Evolutionary conservation across 352 stramenopile species (phyloP).

Genomic region (Pythium oligandrum): DNA sequence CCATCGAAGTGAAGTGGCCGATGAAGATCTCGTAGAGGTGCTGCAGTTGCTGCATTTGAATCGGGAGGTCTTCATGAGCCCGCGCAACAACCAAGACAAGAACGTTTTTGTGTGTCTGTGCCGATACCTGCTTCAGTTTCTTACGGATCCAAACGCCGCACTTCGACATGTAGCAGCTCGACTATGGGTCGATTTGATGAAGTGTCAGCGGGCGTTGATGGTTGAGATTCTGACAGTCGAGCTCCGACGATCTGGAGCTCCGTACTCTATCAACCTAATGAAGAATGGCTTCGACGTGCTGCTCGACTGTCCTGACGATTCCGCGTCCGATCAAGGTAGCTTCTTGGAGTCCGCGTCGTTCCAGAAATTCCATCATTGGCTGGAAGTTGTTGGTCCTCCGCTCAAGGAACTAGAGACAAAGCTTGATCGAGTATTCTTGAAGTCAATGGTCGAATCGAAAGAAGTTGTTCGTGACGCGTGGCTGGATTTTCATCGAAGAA

Average conservation of each 20-base stretch:
- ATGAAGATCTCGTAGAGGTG: constrained; percentile 44
- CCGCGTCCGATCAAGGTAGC: not conserved
- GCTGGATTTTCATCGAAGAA: constrained; percentile 37
- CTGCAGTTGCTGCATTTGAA: constrained; percentile 55
- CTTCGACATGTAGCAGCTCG: constrained; percentile 50
- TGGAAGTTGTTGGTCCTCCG: constrained; percentile 60
- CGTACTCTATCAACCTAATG: constrained; percentile 74
- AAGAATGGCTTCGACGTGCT: constrained; percentile 74
- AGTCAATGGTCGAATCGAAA: constrained; percentile 40
- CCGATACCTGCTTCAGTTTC: constrained; percentile 50
- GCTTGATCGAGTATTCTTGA: constrained; percentile 59
- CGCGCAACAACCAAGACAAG: constrained; percentile 49
- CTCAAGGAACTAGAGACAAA: constrained; percentile 60
- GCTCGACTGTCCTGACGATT: constrained; percentile 23
- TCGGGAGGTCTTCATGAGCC: constrained; percentile 50
- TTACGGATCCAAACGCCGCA: constrained; percentile 23
- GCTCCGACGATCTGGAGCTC: constrained; percentile 38
- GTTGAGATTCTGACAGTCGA: constrained; percentile 57
- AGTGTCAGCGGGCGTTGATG: constrained; percentile 49
- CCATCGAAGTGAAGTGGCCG: constrained; percentile 40
- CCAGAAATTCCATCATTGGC: constrained; percentile 53
- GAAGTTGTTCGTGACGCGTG: constrained; percentile 54
- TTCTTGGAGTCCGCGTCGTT: constrained; percentile 25
- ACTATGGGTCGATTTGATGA: constrained; percentile 67
- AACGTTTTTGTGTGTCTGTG: constrained; percentile 64